Evolutionary conservation across 2,329 filamentous ascomycete species (phyloP).

Genomic region (Neonectria coccinea): DNA sequence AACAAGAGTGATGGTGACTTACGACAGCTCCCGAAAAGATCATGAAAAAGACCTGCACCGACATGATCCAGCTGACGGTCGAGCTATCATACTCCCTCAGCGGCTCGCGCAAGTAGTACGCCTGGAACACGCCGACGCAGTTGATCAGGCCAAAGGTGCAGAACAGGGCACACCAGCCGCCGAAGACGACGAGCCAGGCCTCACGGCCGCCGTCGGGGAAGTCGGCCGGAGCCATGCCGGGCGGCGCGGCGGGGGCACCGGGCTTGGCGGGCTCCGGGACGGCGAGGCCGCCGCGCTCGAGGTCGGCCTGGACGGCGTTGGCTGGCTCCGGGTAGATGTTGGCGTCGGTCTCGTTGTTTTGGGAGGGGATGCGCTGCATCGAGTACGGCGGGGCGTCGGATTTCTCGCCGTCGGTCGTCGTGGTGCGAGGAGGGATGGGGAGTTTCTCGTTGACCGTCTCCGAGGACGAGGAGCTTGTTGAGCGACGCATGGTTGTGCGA

Average conservation of each 20-base stretch:
- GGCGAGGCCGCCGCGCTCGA: slow-evolving; percentile 33
- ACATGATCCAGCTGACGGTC: slow-evolving; percentile 70
- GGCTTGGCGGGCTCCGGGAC: slow-evolving; percentile 12
- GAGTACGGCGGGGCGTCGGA: slow-evolving; percentile 18
- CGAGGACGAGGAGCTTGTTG: slow-evolving; percentile 43
- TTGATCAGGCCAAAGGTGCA: slow-evolving; percentile 60
- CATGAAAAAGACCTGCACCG: slow-evolving; percentile 62
- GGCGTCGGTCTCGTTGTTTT: slow-evolving; percentile 31
- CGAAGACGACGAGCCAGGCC: slow-evolving; percentile 69
- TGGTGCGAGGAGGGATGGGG: slow-evolving; percentile 15
- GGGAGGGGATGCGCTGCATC: slow-evolving; percentile 20
- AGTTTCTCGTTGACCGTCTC: slow-evolving; percentile 42
- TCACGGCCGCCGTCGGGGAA: slow-evolving; percentile 70
- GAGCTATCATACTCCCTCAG: slow-evolving; percentile 62
- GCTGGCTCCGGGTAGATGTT: slow-evolving; percentile 44
- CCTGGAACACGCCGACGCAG: slow-evolving; percentile 67
- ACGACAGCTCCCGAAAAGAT: slow-evolving; percentile 62
- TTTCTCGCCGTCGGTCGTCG: slow-evolving; percentile 28
- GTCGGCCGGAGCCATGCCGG: slow-evolving; percentile 58
- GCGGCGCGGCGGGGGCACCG: slow-evolving; percentile 35
- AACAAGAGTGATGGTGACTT: slow-evolving; percentile 45
- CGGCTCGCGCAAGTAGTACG: slow-evolving; percentile 65
- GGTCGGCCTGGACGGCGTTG: slow-evolving; percentile 47
- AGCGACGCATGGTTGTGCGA: slow-evolving; percentile 37
- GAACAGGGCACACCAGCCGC: slow-evolving; percentile 58